Evolutionary conservation across 1,139 yeast species (phyloP).

Genomic region (Pneumocystis wakefieldiae): DNA sequence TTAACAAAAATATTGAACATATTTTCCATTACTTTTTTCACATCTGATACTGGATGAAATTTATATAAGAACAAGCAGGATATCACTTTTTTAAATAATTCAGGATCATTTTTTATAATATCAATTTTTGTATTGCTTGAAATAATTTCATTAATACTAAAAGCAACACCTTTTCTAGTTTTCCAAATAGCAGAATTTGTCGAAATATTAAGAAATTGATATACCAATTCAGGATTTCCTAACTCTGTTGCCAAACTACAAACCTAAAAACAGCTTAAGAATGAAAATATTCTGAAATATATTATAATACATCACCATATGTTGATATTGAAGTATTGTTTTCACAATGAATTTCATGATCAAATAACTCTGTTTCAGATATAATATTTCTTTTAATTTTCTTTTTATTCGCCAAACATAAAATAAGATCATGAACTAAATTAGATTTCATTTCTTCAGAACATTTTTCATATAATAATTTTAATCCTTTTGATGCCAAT

Average conservation of each 20-base stretch:
- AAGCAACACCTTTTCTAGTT: conserved; percentile 84
- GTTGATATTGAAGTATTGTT: conserved; percentile 49
- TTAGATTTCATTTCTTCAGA: conserved; percentile 52
- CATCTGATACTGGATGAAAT: conserved; percentile 68
- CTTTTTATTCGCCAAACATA: conserved; percentile 47
- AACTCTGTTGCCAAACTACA: conserved; percentile 67
- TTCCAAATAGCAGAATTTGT: conserved; percentile 83
- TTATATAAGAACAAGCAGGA: conserved; percentile 74
- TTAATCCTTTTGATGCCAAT: conserved; percentile 77
- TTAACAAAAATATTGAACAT: conserved; percentile 71
- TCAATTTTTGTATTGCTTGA: conserved; percentile 63
- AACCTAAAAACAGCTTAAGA: conserved; percentile 6
- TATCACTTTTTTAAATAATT: conserved; percentile 45
- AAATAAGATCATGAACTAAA: conserved; percentile 58
- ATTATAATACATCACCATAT: conserved; percentile 35
- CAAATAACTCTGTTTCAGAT: conserved; percentile 72
- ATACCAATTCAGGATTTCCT: conserved; percentile 88
- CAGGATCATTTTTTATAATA: conserved; percentile 39
- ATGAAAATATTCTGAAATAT: background rate
- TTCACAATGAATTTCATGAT: conserved; percentile 42
- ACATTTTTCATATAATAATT: conserved; percentile 68
- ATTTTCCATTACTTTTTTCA: conserved; percentile 69
- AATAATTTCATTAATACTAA: conserved; percentile 74
- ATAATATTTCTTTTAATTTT: conserved; percentile 48
- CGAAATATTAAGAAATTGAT: conserved; percentile 86